Percentiles rank a stretch among this genome's conserved stretches.
phyloP scores from a whole-genome alignment of 2,329 filamentous ascomycete species.

The Lomentospora prolificans region DNA sequence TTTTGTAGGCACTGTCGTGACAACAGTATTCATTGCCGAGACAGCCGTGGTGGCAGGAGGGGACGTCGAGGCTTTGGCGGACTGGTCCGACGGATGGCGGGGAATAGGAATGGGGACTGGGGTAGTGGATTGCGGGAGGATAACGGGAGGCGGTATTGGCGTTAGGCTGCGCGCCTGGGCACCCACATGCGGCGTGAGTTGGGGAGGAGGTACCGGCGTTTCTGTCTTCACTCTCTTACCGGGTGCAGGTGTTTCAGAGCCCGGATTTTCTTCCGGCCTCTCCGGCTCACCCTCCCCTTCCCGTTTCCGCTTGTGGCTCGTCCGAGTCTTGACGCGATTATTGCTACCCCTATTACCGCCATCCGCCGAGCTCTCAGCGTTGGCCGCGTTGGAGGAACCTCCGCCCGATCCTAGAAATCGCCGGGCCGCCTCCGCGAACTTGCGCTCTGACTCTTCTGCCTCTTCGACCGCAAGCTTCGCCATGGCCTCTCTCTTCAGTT shows the following conservation, averaged over 20 bases:
- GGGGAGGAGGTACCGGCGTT: slow-evolving; percentile 42
- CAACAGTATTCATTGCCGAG: slow-evolving; percentile 19
- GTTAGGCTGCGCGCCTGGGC: slow-evolving; percentile 7
- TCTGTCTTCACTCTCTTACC: slow-evolving; percentile 46
- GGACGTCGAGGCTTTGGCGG: slow-evolving; percentile 1
- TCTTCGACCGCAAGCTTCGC: slow-evolving; percentile 53
- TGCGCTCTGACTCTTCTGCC: slow-evolving; percentile 46
- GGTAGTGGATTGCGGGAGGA: slow-evolving; percentile 19
- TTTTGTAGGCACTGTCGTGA: slow-evolving; percentile 27
- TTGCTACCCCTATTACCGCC: not conserved
- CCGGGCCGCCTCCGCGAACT: slow-evolving; percentile 39
- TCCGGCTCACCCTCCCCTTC: slow-evolving; percentile 7
- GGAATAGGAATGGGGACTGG: slow-evolving; percentile 20
- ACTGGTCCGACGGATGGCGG: slow-evolving; percentile 10
- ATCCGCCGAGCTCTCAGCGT: not conserved
- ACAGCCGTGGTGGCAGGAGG: not conserved
- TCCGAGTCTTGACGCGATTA: slow-evolving; percentile 13
- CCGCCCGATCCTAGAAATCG: slow-evolving; percentile 26
- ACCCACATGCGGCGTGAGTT: slow-evolving; percentile 17
- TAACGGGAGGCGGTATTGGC: slow-evolving; percentile 23
- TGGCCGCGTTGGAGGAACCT: not conserved
- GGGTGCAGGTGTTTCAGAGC: slow-evolving; percentile 9
- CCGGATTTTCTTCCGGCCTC: not conserved
- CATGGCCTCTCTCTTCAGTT: slow-evolving; percentile 57
- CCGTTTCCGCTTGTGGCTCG: slow-evolving; percentile 35